Conservation (phyloP, 2,329 filamentous ascomycete species). For the Penicillium sumatraense region DNA sequence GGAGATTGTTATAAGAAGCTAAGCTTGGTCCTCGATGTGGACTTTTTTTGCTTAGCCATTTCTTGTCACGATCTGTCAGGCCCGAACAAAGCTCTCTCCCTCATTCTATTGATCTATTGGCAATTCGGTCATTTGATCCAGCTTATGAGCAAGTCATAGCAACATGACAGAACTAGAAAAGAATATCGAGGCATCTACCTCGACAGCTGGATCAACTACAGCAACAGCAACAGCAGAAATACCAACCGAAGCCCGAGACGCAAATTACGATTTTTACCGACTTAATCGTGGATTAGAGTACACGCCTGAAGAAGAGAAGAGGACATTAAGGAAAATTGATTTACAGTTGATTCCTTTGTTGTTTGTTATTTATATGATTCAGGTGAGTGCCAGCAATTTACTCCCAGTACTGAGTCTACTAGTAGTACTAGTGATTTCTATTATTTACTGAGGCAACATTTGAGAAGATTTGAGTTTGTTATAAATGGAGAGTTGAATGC, state of each 20-base stretch:
- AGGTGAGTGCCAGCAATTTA: constrained; percentile 55
- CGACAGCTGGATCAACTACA: too few species aligned
- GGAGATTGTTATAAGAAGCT: too few species aligned
- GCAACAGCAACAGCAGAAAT: too few species aligned
- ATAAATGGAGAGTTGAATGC: too few species aligned
- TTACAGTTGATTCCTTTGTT: constrained; percentile 59
- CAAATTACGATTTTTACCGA: constrained; percentile 44
- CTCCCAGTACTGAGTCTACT: too few species aligned
- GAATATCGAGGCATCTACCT: constrained; percentile 10
- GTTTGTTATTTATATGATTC: constrained; percentile 63
- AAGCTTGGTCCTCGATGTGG: too few species aligned
- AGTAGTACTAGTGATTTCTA: too few species aligned
- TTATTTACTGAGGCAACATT: too few species aligned
- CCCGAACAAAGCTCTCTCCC: too few species aligned
- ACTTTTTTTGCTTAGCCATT: not conserved
- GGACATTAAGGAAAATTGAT: constrained; percentile 62
- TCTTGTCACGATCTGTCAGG: too few species aligned
- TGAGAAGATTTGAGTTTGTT: too few species aligned
- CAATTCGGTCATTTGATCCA: not conserved
- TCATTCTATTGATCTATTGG: too few species aligned
- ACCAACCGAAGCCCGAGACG: constrained; percentile 37
- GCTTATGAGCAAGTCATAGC: not conserved
- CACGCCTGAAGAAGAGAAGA: constrained; percentile 28
- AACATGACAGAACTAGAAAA: constrained; percentile 8
- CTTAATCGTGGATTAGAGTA: constrained; percentile 26